Base-by-base conservation (phyloP, 2,329 filamentous ascomycete species). In the Rhexocercosporidium sp. region DNA sequence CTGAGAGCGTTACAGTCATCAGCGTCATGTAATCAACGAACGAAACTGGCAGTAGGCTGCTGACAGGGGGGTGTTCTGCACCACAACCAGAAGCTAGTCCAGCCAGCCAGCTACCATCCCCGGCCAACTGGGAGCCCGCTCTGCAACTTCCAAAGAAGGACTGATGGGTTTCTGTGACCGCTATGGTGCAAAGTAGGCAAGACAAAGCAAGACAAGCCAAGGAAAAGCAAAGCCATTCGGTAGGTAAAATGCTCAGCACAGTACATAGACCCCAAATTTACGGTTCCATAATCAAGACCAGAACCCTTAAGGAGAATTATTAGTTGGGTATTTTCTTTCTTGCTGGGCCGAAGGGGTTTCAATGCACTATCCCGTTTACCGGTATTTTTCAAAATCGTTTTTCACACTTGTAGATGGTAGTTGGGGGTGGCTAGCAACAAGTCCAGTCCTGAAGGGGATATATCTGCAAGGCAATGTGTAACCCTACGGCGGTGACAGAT, bases 1-100 rank as follows among this genome's bases (percentile, higher is more conserved):
- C 18, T n/a, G 18, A 54, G 25, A 59, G 56, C 29, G 47, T 62
- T n/a, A 62, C 59, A 62, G 59, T 62, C 59, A 62, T 62, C 59
- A 62, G 31, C 59, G 51, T 54, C 51, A 54, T 54, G 27, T 54
- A 54, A 54, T 54, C 51, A 54, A 29, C 20, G 20, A 20, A 27
- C 46, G 8, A 49, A 9, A 49, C 20, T 49, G 46, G n/a, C 20
- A 29, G 27, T 14, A 34, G 8, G 46, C 16, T 29, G 29, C 51
- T 34, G 51, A 29, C 27, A 34, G 29, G 51, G 29, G 51, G 12
- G 31, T 51, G 8, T 27, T 5, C 47, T 25, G 25, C 39, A 41
- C 39, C 18, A 14, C 39, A n/a, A 41, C 44, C 9, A 46, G 44
- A 46, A 46, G 5, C 44, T 46, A 46, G 44, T n/a, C 18, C 16